Conservation (phyloP, 257 asterid genomes). For the Solanum arcanum region DNA sequence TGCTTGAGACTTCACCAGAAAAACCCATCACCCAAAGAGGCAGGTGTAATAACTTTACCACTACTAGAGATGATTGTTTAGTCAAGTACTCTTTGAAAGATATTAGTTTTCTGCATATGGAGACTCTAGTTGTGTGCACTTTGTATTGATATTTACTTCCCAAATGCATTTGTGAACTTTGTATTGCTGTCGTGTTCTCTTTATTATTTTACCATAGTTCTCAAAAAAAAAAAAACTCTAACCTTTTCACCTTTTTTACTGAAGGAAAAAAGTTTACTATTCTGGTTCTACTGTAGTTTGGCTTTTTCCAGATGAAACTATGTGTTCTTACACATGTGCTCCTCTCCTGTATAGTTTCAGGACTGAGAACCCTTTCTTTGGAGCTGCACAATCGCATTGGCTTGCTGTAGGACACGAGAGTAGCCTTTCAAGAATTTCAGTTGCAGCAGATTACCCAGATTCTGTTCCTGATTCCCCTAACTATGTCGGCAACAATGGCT, state of each 20-base stretch:
- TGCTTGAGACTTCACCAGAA: neutral
- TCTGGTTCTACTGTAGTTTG: neutral
- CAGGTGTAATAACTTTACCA: neutral
- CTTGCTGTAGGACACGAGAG: slow-evolving; percentile 24
- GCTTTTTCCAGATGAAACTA: neutral
- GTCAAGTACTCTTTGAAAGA: neutral
- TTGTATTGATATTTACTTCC: neutral
- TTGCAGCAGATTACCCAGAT: slow-evolving; percentile 83
- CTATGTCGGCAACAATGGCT: slow-evolving; percentile 28
- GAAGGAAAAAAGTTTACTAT: neutral
- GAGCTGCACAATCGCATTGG: slow-evolving; percentile 38
- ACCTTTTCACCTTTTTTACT: neutral
- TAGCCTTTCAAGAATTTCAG: slow-evolving; percentile 45
- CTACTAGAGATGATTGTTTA: neutral
- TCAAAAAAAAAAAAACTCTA: neutral
- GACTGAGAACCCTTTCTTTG: slow-evolving; percentile 35
- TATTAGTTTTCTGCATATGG: neutral
- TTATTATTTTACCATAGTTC: neutral
- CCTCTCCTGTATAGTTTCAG: slow-evolving; percentile 28
- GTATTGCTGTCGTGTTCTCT: neutral
- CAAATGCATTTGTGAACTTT: neutral
- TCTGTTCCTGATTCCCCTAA: slow-evolving; percentile 62
- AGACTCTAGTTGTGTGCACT: neutral
- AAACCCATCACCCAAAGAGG: neutral
- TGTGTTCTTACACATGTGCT: neutral